A percentile compares a stretch with the other conserved stretches of the same genome.
Conservation (phyloP, 495 filamentous ascomycete genomes). For the Xylaria grammica region DNA sequence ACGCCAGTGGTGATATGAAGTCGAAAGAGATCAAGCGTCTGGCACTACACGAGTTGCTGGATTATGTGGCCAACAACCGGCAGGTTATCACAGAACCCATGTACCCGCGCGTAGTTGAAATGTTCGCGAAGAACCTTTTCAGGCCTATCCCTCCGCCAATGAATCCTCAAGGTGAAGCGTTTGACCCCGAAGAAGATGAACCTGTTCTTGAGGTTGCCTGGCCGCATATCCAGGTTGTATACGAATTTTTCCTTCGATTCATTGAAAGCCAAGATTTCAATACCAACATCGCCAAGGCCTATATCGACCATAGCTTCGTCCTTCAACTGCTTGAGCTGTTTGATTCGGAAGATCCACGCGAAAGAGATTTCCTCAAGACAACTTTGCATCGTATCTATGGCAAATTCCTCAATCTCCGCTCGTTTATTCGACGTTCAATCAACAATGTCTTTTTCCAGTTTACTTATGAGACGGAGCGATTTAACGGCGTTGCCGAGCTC, state of each 20-base stretch:
- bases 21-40: conserved; percentile 99
- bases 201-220: conserved; percentile 98
- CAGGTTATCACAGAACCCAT: conserved; percentile 99
- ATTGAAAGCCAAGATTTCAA: conserved; percentile 99
- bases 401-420: conserved; percentile 97
- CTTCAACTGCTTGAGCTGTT: conserved; percentile 97
- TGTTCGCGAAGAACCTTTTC: conserved; percentile 99
- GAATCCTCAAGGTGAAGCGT: conserved; percentile 97
- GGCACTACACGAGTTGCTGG: conserved; percentile 93
- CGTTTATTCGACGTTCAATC: conserved; percentile 96
- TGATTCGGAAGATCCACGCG: conserved; percentile 96
- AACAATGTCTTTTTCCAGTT: conserved; percentile 99
- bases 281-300: conserved; percentile 98
- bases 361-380: conserved; percentile 97
- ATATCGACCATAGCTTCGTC: conserved; percentile 98
- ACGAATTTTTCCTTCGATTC: conserved; percentile 98
- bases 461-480: conserved; percentile 96
- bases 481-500: conserved; percentile 97
- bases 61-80: conserved; percentile 98
- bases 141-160: conserved; percentile 94
- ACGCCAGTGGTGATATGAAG: conserved; percentile 98
- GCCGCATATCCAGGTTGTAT: conserved; percentile 99
- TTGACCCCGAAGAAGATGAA: conserved; percentile 98
- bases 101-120: conserved; percentile 98
- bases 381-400: conserved; percentile 98